Evolutionary conservation across 192 early-diverging fungal species (phyloP), one percentile per base, ranked within the genome.

Genomic region (Podila verticillata): DNA sequence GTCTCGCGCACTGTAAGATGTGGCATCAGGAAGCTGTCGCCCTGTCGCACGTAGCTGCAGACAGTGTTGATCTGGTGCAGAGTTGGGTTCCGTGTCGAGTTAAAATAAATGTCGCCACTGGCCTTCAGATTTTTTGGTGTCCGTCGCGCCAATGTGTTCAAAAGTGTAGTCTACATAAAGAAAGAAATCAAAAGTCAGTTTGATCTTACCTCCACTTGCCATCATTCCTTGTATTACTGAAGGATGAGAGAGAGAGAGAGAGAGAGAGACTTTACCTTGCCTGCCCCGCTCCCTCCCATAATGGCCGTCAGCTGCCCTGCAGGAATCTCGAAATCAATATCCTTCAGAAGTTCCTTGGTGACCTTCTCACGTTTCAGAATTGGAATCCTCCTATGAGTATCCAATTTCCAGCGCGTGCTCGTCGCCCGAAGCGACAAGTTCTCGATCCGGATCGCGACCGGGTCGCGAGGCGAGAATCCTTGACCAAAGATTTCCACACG

Each of bases 1-100:
- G 90, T 93, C 73, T 96, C 93, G 22, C 89, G 79, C 6, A 96
- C 94, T 5, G 94, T 95, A 57, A 96, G 77, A 35, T 88, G 77
- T 35, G 84, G 81, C 65, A 73, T 13, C 31, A 73, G 35, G 22
- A 66, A 36, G 1, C 44, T n/a, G 47, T 73, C 64, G 13, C 47
- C 34, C 22, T 73, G 72, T n/a, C 72, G 64, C 2, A 73, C 72
- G 60, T 66, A 73, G 1, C 57, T 34, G 48, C 57, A 66, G 13
- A 73, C 58, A 10, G 57, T 51, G 20, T 66, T 73, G 30, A 66
- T 61, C 28, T 51, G 29, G 2, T 24, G n/a, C 20, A 73, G 22
- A 2, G 72, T 61, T 1, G 72, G 72, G 17, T 73, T 66, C 63
- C 58, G 65, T 8, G 58, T 51, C 9, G 39, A 44, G 24, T 73